A percentile compares a stretch with the other conserved stretches of the same genome.
These are phyloP conservation scores for Neurospora tetrasperma DNA, from an alignment of 495 filamentous ascomycete species.

Conservation along the genomic window DNA sequence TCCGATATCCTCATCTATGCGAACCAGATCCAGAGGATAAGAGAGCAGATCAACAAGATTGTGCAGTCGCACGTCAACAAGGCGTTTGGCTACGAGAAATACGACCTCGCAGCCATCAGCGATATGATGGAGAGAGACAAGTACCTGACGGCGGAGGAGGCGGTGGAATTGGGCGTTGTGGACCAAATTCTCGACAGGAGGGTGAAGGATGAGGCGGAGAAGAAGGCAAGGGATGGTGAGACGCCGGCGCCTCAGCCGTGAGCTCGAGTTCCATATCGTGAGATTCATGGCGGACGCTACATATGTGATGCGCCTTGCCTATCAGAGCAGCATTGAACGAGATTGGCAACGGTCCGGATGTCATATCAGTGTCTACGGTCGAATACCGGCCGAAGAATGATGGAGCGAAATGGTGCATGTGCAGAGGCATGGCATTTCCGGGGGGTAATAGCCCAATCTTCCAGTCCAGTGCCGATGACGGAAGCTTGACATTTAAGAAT, in stretches of 20 bases:
- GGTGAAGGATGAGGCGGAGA: conserved; percentile 19
- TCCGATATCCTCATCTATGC: conserved; percentile 93
- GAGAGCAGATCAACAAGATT: conserved; percentile 79
- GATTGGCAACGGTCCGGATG: neutral
- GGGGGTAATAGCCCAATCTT: neutral
- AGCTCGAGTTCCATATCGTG: neutral
- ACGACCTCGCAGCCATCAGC: conserved; percentile 68
- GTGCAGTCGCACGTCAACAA: conserved; percentile 79
- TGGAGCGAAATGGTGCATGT: neutral
- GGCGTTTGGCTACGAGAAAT: conserved; percentile 47
- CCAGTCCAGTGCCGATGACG: conserved; percentile 5
- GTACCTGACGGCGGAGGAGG: conserved; percentile 83
- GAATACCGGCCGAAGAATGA: neutral
- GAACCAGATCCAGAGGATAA: conserved; percentile 84
- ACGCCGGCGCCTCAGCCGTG: conserved; percentile 14
- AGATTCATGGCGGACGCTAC: neutral
- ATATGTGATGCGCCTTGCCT: neutral
- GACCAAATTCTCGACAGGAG: conserved; percentile 68
- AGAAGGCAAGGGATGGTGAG: conserved; percentile 12
- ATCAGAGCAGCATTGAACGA: neutral
- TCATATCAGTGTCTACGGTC: neutral
- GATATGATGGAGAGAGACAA: conserved; percentile 94
- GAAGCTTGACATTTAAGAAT: conserved; percentile 2
- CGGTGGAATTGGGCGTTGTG: conserved; percentile 78
- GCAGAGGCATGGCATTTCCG: neutral